Conservation (phyloP, 2,329 filamentous ascomycete genomes). For the Coccinonectria pachysandricola region DNA sequence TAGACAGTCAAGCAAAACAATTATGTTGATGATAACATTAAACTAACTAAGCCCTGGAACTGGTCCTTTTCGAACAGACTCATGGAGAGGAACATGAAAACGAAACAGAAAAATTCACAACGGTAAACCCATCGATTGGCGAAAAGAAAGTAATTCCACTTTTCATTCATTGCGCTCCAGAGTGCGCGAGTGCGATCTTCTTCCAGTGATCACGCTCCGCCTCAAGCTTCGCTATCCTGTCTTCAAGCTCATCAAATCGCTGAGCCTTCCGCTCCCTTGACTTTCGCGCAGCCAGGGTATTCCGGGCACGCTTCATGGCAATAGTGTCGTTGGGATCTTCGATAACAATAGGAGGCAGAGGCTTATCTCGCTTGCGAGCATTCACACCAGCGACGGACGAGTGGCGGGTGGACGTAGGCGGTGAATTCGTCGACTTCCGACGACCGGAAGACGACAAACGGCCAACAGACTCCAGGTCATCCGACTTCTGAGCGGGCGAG, state of each 20-base stretch:
- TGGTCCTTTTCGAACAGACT: too few species aligned
- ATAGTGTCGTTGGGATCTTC: constrained; percentile 62
- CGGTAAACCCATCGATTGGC: constrained; percentile 5
- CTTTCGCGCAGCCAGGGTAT: constrained; percentile 88
- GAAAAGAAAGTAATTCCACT: constrained; percentile 22
- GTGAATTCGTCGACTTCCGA: constrained; percentile 38
- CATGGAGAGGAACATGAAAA: too few species aligned
- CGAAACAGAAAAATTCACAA: too few species aligned
- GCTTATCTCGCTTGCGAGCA: constrained; percentile 69
- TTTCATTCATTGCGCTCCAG: constrained; percentile 23
- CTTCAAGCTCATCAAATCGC: constrained; percentile 64
- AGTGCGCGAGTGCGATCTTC: constrained; percentile 37
- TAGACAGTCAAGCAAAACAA: too few species aligned
- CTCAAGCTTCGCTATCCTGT: constrained; percentile 59
- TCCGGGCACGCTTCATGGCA: constrained; percentile 89
- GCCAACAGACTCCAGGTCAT: constrained; percentile 38
- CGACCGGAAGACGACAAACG: constrained; percentile 29
- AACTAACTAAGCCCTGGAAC: too few species aligned
- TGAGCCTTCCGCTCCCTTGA: constrained; percentile 79
- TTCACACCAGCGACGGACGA: constrained; percentile 61
- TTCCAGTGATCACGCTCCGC: constrained; percentile 58
- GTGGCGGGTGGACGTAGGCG: constrained; percentile 41
- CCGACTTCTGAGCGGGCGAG: constrained; percentile 34
- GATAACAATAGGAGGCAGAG: constrained; percentile 66
- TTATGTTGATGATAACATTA: too few species aligned